These are phyloP conservation scores for Sparassis latifolia DNA, from an alignment of 1,284 basidiomycete species.

Conservation along the genomic window DNA sequence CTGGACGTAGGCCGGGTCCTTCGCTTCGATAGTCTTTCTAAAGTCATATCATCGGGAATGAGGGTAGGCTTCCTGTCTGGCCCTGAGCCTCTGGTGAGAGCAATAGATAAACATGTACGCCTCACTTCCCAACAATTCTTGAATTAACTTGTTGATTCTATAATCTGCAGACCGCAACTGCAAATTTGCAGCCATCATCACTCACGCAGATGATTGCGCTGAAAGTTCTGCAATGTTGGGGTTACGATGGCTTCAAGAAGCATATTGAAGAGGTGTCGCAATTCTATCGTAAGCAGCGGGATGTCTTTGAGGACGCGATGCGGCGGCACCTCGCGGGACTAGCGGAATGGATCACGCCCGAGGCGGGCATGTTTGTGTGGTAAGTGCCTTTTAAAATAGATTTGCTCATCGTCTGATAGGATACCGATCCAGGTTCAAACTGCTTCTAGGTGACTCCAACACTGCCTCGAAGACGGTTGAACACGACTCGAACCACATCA, in stretches of 20 bases:
- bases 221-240: conserved; percentile 73
- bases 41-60: conserved; percentile 79
- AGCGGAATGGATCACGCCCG: conserved; percentile 80
- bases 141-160: conserved; percentile 2
- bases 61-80: conserved; percentile 82
- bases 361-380: conserved; percentile 92
- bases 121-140: conserved; percentile 13
- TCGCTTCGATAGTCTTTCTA: conserved; percentile 85
- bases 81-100: conserved; percentile 65
- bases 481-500: conserved; percentile 74
- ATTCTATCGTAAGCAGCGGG: conserved; percentile 78
- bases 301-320: conserved; percentile 77
- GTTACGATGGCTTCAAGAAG: conserved; percentile 67
- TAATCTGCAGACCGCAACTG: conserved; percentile 46
- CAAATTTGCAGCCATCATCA: conserved; percentile 77
- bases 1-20: conserved; percentile 68
- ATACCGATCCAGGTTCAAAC: conserved; percentile 52
- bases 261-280: conserved; percentile 70
- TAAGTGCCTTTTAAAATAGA: conserved; percentile 26
- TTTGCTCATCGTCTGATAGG: conserved; percentile 8
- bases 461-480: conserved; percentile 26
- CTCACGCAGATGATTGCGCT: conserved; percentile 75
- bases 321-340: conserved; percentile 68
- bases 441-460: conserved; percentile 32
- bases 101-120: conserved; percentile 70